Conservation (phyloP, 2,329 filamentous ascomycete genomes). For the Keithomyces neogunnii region DNA sequence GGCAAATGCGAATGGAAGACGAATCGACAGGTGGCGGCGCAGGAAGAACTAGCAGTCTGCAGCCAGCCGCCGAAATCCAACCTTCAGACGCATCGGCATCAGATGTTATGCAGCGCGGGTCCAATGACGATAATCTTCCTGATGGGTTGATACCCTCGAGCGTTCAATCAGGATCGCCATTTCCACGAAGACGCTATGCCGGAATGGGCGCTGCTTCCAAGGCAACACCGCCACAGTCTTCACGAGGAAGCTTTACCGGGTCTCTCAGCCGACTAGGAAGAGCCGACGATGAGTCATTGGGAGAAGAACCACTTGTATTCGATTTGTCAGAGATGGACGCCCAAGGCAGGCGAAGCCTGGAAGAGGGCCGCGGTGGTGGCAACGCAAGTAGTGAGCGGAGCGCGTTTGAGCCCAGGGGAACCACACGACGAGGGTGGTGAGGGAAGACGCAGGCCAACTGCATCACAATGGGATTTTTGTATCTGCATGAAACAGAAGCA, state of each 20-base stretch:
- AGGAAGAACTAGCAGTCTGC: constrained; percentile 20
- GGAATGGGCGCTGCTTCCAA: constrained; percentile 26
- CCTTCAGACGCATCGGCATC: constrained; percentile 23
- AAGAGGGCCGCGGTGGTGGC: constrained; percentile 38
- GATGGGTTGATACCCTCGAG: constrained; percentile 31
- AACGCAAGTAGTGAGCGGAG: constrained; percentile 31
- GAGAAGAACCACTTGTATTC: constrained; percentile 64
- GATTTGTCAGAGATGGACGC: constrained; percentile 64
- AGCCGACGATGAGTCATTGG: constrained; percentile 41
- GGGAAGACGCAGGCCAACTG: neutral
- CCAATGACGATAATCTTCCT: constrained; percentile 38
- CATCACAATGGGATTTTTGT: neutral
- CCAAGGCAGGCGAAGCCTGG: constrained; percentile 48
- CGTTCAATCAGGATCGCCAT: constrained; percentile 34
- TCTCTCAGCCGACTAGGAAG: constrained; percentile 29
- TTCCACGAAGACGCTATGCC: constrained; percentile 36
- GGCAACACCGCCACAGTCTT: constrained; percentile 36
- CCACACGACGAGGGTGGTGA: constrained; percentile 29
- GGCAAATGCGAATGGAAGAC: constrained; percentile 27
- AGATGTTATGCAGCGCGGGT: constrained; percentile 31
- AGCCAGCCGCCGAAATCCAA: constrained; percentile 34
- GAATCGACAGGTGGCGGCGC: constrained; percentile 17
- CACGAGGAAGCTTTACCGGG: constrained; percentile 36
- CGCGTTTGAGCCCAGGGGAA: constrained; percentile 30
- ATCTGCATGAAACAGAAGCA: constrained; percentile 1